phyloP scores from a whole-genome alignment of 1,284 basidiomycete species.

The Cystobasidiaceae sp. region DNA sequence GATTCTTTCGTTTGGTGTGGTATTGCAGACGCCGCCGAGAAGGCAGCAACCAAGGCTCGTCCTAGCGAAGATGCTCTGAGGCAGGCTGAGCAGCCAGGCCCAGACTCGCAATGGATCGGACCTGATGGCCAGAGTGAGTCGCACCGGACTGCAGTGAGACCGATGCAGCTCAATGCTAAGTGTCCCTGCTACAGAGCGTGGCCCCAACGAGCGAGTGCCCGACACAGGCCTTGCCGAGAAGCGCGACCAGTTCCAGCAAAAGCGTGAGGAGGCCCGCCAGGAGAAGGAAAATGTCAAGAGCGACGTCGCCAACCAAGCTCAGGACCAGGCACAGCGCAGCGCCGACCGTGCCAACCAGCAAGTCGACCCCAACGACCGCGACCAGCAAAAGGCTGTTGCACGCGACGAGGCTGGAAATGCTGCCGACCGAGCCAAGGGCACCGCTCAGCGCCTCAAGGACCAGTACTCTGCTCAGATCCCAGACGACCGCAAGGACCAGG shows the following conservation, averaged over 20 bases:
- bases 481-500: constrained; percentile 44
- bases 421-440: constrained; percentile 42
- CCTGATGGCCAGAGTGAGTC: constrained; percentile 47
- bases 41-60: constrained; percentile 66
- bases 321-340: constrained; percentile 23
- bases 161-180: background rate
- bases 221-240: constrained; percentile 41
- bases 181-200: constrained; percentile 25
- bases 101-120: constrained; percentile 54
- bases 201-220: constrained; percentile 40
- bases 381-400: constrained; percentile 44
- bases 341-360: constrained; percentile 32
- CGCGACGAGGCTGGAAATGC: constrained; percentile 38
- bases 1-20: constrained; percentile 69
- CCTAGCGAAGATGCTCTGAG: constrained; percentile 63
- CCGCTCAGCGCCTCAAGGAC: constrained; percentile 47
- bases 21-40: constrained; percentile 59
- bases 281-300: constrained; percentile 36
- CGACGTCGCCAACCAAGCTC: constrained; percentile 33
- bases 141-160: background rate
- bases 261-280: constrained; percentile 41
- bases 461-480: constrained; percentile 44
- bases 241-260: constrained; percentile 48
- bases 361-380: constrained; percentile 40
- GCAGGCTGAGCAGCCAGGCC: constrained; percentile 60